Evolutionary conservation across 805 yeast species (phyloP).

Genomic region (Myxozyma sirexii): DNA sequence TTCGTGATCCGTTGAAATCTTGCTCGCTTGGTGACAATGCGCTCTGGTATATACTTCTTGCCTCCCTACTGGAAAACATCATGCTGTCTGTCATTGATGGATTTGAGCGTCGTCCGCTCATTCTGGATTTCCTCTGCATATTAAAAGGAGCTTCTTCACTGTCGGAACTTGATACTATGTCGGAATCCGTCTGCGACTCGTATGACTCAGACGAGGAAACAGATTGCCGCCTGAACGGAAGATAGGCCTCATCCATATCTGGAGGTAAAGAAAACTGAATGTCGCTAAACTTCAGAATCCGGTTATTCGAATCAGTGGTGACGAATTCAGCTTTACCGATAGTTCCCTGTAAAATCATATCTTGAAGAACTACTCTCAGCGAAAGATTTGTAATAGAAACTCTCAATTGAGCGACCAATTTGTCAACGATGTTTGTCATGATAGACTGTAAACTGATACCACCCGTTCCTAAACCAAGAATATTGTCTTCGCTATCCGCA

Average conservation of each 20-base stretch:
- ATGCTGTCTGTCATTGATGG: slow-evolving; percentile 48
- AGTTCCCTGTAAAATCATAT: slow-evolving; percentile 21
- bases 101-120: slow-evolving; percentile 17
- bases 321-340: slow-evolving; percentile 7
- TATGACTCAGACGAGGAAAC: slow-evolving; percentile 11
- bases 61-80: slow-evolving; percentile 68
- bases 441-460: slow-evolving; percentile 38
- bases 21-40: slow-evolving; percentile 57
- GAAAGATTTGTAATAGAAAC: slow-evolving; percentile 32
- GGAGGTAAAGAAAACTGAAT: slow-evolving; percentile 20
- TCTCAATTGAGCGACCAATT: slow-evolving; percentile 42
- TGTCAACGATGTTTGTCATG: slow-evolving; percentile 45
- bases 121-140: neutral
- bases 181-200: slow-evolving; percentile 27
- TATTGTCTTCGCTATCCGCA: slow-evolving; percentile 29
- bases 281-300: slow-evolving; percentile 34
- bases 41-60: slow-evolving; percentile 78
- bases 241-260: slow-evolving; percentile 9
- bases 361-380: slow-evolving; percentile 12
- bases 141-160: slow-evolving; percentile 36
- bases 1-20: neutral
- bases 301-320: slow-evolving; percentile 13
- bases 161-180: slow-evolving; percentile 42
- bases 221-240: slow-evolving; percentile 3
- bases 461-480: slow-evolving; percentile 40